Evolutionary conservation across 2,329 filamentous ascomycete genomes (phyloP).

Genomic region (Rutstroemia sp.): DNA sequence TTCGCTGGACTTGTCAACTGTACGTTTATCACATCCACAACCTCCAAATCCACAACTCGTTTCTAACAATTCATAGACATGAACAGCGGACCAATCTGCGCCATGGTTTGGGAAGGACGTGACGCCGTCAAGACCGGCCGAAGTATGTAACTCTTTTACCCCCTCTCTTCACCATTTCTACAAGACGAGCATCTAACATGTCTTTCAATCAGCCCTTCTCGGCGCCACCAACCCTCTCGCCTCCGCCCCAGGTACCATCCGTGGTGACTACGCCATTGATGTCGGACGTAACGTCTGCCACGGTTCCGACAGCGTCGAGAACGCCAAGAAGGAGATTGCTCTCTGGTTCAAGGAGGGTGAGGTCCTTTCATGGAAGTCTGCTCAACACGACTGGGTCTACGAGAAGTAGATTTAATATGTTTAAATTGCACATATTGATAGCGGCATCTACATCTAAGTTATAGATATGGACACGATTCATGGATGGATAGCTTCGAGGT

Average conservation of each 20-base stretch:
- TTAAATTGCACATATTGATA: background rate
- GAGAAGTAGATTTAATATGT: slow-evolving; percentile 56
- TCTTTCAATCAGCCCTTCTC: slow-evolving; percentile 60
- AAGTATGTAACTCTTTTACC: slow-evolving; percentile 44
- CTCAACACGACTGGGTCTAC: slow-evolving; percentile 91
- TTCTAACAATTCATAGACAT: slow-evolving; percentile 60
- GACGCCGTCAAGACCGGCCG: slow-evolving; percentile 99
- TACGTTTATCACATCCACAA: slow-evolving; percentile 40
- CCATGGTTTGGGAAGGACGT: slow-evolving; percentile 99
- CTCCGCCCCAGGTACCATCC: slow-evolving; percentile 95
- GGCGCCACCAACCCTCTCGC: slow-evolving; percentile 98
- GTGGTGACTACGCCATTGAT: slow-evolving; percentile 77
- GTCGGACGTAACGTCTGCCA: slow-evolving; percentile 99
- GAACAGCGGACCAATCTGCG: slow-evolving; percentile 91
- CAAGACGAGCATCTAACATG: background rate
- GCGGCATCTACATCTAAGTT: no score
- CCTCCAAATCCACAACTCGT: slow-evolving; percentile 12
- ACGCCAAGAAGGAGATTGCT: slow-evolving; percentile 98
- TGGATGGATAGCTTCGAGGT: background rate
- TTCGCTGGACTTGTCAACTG: slow-evolving; percentile 90
- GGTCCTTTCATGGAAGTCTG: slow-evolving; percentile 74
- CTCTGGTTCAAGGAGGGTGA: slow-evolving; percentile 95
- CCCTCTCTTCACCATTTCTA: background rate
- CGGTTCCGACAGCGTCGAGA: slow-evolving; percentile 98
- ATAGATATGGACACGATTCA: background rate